These are phyloP conservation scores for Coemansia sp. DNA, from an alignment of 192 early-diverging fungal genomes.

Conservation along the genomic window DNA sequence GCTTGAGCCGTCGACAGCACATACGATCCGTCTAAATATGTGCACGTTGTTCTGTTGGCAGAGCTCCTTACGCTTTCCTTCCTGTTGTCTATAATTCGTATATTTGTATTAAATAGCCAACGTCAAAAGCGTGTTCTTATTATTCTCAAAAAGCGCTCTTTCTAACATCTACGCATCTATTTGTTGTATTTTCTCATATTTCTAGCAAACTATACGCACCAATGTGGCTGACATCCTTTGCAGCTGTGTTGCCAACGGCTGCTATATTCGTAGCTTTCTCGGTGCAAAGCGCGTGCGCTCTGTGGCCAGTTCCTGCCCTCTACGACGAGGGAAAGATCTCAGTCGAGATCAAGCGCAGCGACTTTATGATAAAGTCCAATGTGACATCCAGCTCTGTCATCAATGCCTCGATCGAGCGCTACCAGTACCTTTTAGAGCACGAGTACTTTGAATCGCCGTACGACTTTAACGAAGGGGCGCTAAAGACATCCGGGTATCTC, in stretches of 20 bases:
- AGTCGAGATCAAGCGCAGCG: constrained; percentile 56
- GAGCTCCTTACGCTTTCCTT: too few relatives aligned
- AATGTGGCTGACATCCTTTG: not conserved
- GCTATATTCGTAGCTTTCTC: constrained; percentile 5
- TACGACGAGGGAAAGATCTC: constrained; percentile 47
- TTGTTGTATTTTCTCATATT: not conserved
- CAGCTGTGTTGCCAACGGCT: constrained; percentile 5
- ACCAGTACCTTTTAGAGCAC: constrained; percentile 57
- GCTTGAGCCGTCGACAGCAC: not conserved
- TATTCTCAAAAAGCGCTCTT: not conserved
- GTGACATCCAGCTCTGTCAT: constrained; percentile 58
- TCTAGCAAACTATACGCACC: not conserved
- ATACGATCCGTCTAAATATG: not conserved
- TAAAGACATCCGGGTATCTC: constrained; percentile 42
- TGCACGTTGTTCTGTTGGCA: not conserved
- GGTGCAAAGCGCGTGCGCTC: not conserved
- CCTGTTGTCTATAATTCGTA: too few relatives aligned
- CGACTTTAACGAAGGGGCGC: constrained; percentile 43
- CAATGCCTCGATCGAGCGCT: constrained; percentile 59
- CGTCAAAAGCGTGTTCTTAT: not conserved
- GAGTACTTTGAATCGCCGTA: constrained; percentile 58
- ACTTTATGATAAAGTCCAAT: constrained; percentile 62
- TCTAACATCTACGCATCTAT: not conserved
- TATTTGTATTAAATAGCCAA: too few relatives aligned
- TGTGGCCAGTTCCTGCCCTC: constrained; percentile 44